Conservation (phyloP, 768 basidiomycete species). For the Lactarius trivialis region DNA sequence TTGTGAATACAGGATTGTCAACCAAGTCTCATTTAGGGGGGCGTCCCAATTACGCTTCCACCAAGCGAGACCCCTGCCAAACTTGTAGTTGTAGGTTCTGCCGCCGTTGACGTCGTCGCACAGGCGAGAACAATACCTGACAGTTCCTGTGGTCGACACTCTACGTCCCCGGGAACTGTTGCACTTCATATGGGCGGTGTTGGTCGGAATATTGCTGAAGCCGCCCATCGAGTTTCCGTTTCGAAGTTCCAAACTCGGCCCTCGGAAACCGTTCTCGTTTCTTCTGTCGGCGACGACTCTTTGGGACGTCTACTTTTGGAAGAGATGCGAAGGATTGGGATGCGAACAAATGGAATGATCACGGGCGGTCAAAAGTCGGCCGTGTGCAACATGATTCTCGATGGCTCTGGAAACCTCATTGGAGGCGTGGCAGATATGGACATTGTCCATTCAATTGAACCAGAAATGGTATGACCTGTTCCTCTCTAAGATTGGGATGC, state of each 20-base stretch:
- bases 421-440: constrained; percentile 94
- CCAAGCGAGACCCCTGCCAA: constrained; percentile 30
- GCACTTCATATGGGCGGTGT: constrained; percentile 79
- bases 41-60: background rate
- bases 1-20: background rate
- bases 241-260: constrained; percentile 26
- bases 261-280: constrained; percentile 52
- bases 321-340: constrained; percentile 55
- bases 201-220: constrained; percentile 92
- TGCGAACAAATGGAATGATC: constrained; percentile 79
- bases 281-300: constrained; percentile 69
- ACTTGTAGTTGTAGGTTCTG: constrained; percentile 74
- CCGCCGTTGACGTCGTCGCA: constrained; percentile 86
- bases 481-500: background rate
- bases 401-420: constrained; percentile 59
- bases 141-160: constrained; percentile 40
- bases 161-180: constrained; percentile 78
- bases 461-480: constrained; percentile 36
- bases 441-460: constrained; percentile 46
- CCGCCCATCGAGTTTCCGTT: constrained; percentile 60
- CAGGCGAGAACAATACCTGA: constrained; percentile 33
- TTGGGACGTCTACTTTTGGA: constrained; percentile 63
- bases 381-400: constrained; percentile 82
- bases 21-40: constrained; percentile 1
- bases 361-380: constrained; percentile 48